phyloP scores from a whole-genome alignment of 345 rosid species.

The Pelargonium nanum region DNA sequence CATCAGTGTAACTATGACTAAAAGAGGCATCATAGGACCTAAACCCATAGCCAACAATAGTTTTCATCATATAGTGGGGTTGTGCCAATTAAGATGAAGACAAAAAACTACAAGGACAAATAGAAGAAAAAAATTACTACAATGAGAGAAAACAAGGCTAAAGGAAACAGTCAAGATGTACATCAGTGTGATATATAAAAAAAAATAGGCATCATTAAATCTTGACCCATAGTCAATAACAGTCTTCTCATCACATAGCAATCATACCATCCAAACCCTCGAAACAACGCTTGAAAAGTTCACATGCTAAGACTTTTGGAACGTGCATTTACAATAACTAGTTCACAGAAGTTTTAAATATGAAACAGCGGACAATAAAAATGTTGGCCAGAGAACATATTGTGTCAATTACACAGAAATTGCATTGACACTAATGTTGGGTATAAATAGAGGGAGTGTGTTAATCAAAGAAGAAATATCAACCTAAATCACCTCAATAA shows the following conservation, averaged over 20 bases:
- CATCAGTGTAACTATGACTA: conserved; percentile 1
- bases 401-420: too few species aligned
- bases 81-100: not conserved
- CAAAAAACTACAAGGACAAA: not conserved
- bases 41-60: conserved; percentile 4
- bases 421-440: too few species aligned
- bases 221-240: not conserved
- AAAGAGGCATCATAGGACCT: conserved; percentile 6
- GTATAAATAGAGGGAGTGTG: not conserved
- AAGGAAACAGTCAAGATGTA: not conserved
- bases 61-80: conserved; percentile 4
- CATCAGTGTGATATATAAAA: not conserved
- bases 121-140: not conserved
- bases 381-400: conserved; percentile 2
- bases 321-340: too few species aligned
- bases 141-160: not conserved
- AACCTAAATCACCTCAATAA: not conserved
- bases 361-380: too few species aligned
- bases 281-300: not conserved
- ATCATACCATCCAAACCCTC: not conserved
- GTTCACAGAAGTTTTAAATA: too few species aligned
- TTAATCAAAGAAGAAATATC: not conserved
- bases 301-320: too few species aligned
- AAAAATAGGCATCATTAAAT: not conserved
- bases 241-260: not conserved